Base-by-base conservation (phyloP, 1,284 basidiomycete genomes). In the Rhodotorula glutinis region DNA sequence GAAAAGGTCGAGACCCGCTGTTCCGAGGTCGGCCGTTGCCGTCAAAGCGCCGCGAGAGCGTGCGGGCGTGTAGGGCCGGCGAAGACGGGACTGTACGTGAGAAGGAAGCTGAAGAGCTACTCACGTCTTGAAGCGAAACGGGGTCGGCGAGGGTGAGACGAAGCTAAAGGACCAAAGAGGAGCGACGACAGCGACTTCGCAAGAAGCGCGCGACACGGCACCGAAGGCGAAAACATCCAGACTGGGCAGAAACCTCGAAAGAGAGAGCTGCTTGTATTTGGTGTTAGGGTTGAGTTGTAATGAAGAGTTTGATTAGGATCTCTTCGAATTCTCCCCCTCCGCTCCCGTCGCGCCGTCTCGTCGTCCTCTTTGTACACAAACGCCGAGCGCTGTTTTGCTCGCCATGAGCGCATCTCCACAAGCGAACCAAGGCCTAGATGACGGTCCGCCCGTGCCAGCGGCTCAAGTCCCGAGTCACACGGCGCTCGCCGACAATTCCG, bases 361-460 rank as follows among this genome's bases (percentile, higher is more conserved):
- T 29, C 5, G 23, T 23, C 11, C 16, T n/a, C 41, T 43, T 17
- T 17, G 11, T 9, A 17, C 41, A 17, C 41, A 43, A 10, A 9
- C 41, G 11, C 41, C 41, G 17, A 43, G 13, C 25, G 23, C 30
- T 19, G 23, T 16, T 19, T 9, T 40, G 7, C 23, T 10, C 13
- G n/a, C 29, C n/a, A 63, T 63, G 62, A 53, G 56, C 30, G 62
- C 57, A 25, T 63, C 62, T 21, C 62, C 62, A 4, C 62, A 63
- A 49, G 62, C 62, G 40, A 63, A 63, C 30, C 62, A 63, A 21
- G 62, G 62, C 7, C 57, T 63, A 53, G 60, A 65, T 53, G 53
- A 66, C 60, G 61, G 63, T 29, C 38, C 56, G 23, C 53, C 60
- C n/a, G n/a, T 65, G 27, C 23, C 46, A 2, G 19, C 52, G 9